Conservation (phyloP, 495 filamentous ascomycete genomes). For the Sphaerosporella brunnea region DNA sequence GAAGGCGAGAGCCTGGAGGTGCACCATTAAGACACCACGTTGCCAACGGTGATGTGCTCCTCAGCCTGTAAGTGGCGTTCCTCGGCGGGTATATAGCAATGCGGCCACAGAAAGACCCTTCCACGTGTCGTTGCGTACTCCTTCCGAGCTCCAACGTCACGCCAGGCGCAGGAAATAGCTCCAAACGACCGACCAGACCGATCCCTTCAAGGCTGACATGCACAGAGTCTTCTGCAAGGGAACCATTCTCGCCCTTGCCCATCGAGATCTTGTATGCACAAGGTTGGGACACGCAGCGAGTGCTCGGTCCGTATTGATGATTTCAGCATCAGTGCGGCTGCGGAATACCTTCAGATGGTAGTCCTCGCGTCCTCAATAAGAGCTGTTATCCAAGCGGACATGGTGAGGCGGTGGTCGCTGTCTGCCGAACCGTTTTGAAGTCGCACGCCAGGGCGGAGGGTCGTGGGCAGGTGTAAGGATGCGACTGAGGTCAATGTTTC, state of each 20-base stretch:
- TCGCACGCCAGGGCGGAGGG: conserved; percentile 86
- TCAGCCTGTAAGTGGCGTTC: conserved; percentile 84
- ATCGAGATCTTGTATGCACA: conserved; percentile 95
- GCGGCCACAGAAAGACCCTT: conserved; percentile 90
- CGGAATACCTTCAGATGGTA: conserved; percentile 87
- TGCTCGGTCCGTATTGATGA: conserved; percentile 94
- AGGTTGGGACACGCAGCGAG: conserved; percentile 84
- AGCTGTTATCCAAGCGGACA: conserved; percentile 92
- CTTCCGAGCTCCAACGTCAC: conserved; percentile 93
- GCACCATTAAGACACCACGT: conserved; percentile 96
- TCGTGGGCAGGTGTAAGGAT: conserved; percentile 94
- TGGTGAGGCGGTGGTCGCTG: conserved; percentile 93
- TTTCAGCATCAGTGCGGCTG: conserved; percentile 87
- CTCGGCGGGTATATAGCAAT: conserved; percentile 94
- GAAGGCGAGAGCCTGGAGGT: conserved; percentile 83
- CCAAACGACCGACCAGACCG: conserved; percentile 96
- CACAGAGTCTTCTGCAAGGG: conserved; percentile 84
- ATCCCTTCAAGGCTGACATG: conserved; percentile 98
- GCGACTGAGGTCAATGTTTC: conserved; percentile 84
- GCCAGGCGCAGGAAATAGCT: conserved; percentile 83
- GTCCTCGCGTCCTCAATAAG: conserved; percentile 94
- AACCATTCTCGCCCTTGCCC: conserved; percentile 75
- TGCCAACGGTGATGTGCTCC: conserved; percentile 91
- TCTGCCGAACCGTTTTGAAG: conserved; percentile 97
- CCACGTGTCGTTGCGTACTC: conserved; percentile 94